These are phyloP conservation scores for Diospyros lotus DNA, from an alignment of 148 eudicot species.

Conservation along the genomic window DNA sequence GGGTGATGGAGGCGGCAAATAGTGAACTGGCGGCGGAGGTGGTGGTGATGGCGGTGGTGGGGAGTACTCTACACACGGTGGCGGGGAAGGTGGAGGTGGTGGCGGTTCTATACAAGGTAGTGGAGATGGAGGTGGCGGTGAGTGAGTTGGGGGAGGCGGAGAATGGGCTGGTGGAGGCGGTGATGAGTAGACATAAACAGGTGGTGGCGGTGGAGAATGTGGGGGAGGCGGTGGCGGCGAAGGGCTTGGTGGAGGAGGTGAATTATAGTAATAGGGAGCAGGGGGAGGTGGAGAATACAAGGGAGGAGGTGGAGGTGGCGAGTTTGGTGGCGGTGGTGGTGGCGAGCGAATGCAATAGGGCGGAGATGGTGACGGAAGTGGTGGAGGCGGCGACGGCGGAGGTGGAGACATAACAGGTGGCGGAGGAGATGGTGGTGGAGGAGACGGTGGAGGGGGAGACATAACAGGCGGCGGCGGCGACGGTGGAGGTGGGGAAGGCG, in stretches of 20 bases:
- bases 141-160: slow-evolving; percentile 30
- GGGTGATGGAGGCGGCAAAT: slow-evolving; percentile 31
- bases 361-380: slow-evolving; percentile 25
- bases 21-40: slow-evolving; percentile 10
- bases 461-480: slow-evolving; percentile 10
- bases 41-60: slow-evolving; percentile 38
- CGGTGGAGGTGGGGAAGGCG: slow-evolving; percentile 30
- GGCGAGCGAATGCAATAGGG: slow-evolving; percentile 13
- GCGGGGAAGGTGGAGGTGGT: slow-evolving; percentile 35
- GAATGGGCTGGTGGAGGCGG: slow-evolving; percentile 18
- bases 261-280: background rate
- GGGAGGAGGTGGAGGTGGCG: slow-evolving; percentile 27
- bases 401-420: slow-evolving; percentile 23
- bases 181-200: slow-evolving; percentile 8
- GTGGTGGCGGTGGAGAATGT: slow-evolving; percentile 34
- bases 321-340: slow-evolving; percentile 18
- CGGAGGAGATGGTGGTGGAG: slow-evolving; percentile 22
- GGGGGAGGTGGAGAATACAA: slow-evolving; percentile 25
- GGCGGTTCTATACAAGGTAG: slow-evolving; percentile 44
- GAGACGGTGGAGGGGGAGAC: slow-evolving; percentile 15
- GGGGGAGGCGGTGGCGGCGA: slow-evolving; percentile 25
- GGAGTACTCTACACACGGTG: slow-evolving; percentile 26
- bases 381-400: slow-evolving; percentile 27
- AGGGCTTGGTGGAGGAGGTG: slow-evolving; percentile 16
- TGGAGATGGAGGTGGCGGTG: slow-evolving; percentile 48